Evolutionary conservation across 2,329 filamentous ascomycete genomes (phyloP).

Genomic region (Fusarium falciforme): DNA sequence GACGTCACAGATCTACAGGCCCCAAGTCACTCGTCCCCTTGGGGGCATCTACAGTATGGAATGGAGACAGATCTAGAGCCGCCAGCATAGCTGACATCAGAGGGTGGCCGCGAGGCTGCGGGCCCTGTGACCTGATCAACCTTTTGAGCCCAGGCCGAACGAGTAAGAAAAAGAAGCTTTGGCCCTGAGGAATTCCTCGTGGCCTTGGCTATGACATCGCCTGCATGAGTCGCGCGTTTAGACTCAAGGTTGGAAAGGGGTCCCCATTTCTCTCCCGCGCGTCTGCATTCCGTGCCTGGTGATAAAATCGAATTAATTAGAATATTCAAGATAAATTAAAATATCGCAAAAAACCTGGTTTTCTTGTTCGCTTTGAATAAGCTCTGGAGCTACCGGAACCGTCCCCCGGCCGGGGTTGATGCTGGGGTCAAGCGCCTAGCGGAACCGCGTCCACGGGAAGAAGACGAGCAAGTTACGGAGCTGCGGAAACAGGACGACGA

Average conservation of each 20-base stretch:
- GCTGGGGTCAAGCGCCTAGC: constrained; percentile 10
- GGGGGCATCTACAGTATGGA: constrained; percentile 23
- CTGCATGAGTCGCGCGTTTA: constrained; percentile 28
- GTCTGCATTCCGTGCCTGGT: constrained; percentile 15
- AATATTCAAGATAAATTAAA: background rate
- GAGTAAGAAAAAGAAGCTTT: constrained; percentile 20
- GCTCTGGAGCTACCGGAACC: constrained; percentile 10
- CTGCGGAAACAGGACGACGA: background rate
- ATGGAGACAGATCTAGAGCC: constrained; percentile 35
- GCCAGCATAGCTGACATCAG: constrained; percentile 31
- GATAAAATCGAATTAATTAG: background rate
- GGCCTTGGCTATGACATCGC: constrained; percentile 26
- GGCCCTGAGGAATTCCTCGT: constrained; percentile 22
- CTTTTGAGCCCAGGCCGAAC: constrained; percentile 12
- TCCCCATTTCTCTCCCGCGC: background rate
- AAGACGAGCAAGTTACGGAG: constrained; percentile 22
- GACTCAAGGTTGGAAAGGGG: constrained; percentile 3
- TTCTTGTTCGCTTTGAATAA: background rate
- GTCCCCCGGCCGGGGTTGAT: constrained; percentile 11
- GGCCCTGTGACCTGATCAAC: constrained; percentile 32
- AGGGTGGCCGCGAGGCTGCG: constrained; percentile 16
- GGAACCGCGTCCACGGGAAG: constrained; percentile 7
- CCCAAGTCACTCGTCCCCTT: constrained; percentile 10
- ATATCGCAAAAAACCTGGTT: constrained; percentile 3
- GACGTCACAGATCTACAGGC: background rate